Evolutionary conservation across 2,329 filamentous ascomycete genomes (phyloP).

Genomic region (Dichotomopilus funicola): DNA sequence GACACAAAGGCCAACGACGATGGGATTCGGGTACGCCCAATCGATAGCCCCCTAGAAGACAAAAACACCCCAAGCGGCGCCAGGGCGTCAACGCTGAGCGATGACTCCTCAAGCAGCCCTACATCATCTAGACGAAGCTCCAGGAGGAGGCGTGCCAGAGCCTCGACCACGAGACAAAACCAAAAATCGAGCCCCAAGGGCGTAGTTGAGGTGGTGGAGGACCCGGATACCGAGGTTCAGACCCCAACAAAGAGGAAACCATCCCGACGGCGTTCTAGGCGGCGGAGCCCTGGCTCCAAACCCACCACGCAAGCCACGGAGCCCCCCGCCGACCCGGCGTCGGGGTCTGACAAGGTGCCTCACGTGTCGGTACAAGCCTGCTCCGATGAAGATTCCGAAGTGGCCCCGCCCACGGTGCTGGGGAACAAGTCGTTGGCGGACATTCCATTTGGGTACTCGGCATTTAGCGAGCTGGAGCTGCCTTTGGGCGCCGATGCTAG

Average conservation of each 20-base stretch:
- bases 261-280: conserved; percentile 14
- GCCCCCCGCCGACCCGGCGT: conserved; percentile 28
- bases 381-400: conserved; percentile 33
- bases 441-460: conserved; percentile 58
- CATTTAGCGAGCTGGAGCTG: conserved; percentile 59
- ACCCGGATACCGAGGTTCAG: conserved; percentile 30
- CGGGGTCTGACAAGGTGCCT: conserved; percentile 18
- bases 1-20: conserved; percentile 20
- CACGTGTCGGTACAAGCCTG: conserved; percentile 17
- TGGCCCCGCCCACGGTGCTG: conserved; percentile 35
- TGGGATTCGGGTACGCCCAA: conserved; percentile 35
- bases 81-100: conserved; percentile 16
- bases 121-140: conserved; percentile 27
- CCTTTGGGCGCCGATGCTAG: conserved; percentile 43
- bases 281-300: conserved; percentile 23
- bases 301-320: conserved; percentile 28
- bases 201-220: conserved; percentile 30
- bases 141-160: conserved; percentile 18
- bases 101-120: conserved; percentile 26
- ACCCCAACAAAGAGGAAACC: conserved; percentile 35
- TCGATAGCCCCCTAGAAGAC: conserved; percentile 15
- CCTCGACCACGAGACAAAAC: conserved; percentile 22
- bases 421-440: conserved; percentile 50
- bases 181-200: conserved; percentile 21
- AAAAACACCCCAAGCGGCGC: conserved; percentile 21